Conservation (phyloP, 352 stramenopile species). For the Phytophthora citrophthora region DNA sequence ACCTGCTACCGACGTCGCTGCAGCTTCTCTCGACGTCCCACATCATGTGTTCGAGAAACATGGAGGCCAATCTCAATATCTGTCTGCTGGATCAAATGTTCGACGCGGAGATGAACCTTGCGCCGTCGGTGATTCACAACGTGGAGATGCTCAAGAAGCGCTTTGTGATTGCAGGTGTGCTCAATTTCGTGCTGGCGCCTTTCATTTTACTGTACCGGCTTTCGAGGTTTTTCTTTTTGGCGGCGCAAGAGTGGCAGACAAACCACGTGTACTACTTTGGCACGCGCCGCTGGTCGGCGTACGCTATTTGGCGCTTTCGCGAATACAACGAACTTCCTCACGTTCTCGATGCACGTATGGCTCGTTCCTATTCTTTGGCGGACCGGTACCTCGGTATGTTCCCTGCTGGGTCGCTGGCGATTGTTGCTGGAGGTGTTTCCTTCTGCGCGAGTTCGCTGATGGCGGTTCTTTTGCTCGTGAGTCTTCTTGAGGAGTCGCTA, state of each 20-base stretch:
- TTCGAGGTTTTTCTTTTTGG: constrained; percentile 97
- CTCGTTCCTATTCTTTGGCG: constrained; percentile 91
- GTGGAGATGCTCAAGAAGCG: constrained; percentile 91
- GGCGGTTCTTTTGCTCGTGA: constrained; percentile 93
- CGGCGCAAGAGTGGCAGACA: constrained; percentile 96
- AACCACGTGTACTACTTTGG: constrained; percentile 94
- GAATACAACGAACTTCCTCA: constrained; percentile 99
- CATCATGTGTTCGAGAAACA: constrained; percentile 87
- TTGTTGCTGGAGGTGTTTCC: constrained; percentile 92
- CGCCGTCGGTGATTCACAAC: constrained; percentile 93
- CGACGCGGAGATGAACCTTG: constrained; percentile 73
- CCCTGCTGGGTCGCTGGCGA: constrained; percentile 84
- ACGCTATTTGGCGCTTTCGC: constrained; percentile 92
- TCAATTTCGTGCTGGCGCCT: constrained; percentile 95
- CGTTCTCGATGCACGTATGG: constrained; percentile 94
- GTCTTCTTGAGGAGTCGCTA: constrained; percentile 95
- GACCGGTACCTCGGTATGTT: constrained; percentile 96
- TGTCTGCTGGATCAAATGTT: constrained; percentile 98
- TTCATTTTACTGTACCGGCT: constrained; percentile 98
- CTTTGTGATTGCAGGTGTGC: constrained; percentile 93
- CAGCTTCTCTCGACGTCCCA: constrained; percentile 79
- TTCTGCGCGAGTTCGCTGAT: constrained; percentile 97
- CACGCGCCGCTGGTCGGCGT: constrained; percentile 93
- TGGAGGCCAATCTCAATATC: constrained; percentile 96
- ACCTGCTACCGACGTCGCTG: constrained; percentile 72